Evolutionary conservation across 192 early-diverging fungal genomes (phyloP), one percentile per base, ranked within the genome.

Genomic region (Coemansia sp.): DNA sequence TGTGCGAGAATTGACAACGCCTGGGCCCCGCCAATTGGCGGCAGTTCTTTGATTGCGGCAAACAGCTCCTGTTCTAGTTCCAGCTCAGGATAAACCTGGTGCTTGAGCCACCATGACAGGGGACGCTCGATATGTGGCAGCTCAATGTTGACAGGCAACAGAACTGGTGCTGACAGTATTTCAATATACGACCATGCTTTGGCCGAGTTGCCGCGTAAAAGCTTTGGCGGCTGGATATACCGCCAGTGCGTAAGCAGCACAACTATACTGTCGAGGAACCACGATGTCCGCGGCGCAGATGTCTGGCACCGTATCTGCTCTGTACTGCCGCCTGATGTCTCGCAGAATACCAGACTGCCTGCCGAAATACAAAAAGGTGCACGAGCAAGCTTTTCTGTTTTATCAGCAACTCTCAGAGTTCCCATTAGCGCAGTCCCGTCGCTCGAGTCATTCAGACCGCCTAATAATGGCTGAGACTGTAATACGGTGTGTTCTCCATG

Each of bases 211-310:
- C 74, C 60, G 21, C 34, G 51, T 9, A 61, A 61, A 10, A 44
- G 2, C 11, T 9, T 12, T 1, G 59, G 65, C n/a, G 44, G 69
- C 20, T 42, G 28, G 7, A 77, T 56, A 31, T 68, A 77, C 10
- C 69, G 65, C 74, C 74, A 77, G 28, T 65, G 47, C 1, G 74
- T 71, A 23, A 77, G 34, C 1, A 77, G 46, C 14, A 68, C 66
- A 2, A n/a, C 18, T 4, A 64, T 58, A 23, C 52, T 18, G 31
- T 18, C 38, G 2, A 31, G 26, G 10, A 71, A 77, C 74, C 74
- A 77, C 14, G 61, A 59, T 2, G 58, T 23, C 20, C 56, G 65
- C 4, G 62, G 58, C 25, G n/a, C 26, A 2, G 67, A 40, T 5
- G 61, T 61, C 26, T 18, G 52, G 55, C 74, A 77, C 2, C 58